Conservation (phyloP, 1,284 basidiomycete genomes). For the Melampsora americana region DNA sequence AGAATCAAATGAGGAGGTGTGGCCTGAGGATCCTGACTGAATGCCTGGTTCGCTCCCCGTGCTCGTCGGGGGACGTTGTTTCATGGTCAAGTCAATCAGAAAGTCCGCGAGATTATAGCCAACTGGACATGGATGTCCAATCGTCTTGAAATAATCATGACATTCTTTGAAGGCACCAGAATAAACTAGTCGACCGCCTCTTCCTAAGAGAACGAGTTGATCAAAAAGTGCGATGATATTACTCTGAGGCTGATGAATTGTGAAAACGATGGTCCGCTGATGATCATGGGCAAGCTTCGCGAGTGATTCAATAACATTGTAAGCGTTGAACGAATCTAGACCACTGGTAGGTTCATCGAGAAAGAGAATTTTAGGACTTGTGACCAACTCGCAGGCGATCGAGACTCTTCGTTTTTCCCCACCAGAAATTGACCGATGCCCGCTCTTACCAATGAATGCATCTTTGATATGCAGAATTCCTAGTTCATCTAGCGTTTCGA, state of each 20-base stretch:
- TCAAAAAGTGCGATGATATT: constrained; percentile 96
- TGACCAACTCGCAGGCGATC: constrained; percentile 97
- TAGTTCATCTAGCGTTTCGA: constrained; percentile 93
- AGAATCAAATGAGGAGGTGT: neutral
- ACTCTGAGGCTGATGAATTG: constrained; percentile 96
- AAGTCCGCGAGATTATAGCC: constrained; percentile 97
- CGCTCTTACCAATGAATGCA: constrained; percentile 79
- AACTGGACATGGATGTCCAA: constrained; percentile 80
- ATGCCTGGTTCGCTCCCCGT: neutral
- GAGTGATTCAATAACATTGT: constrained; percentile 85
- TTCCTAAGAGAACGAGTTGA: constrained; percentile 77
- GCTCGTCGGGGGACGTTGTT: constrained; percentile 13
- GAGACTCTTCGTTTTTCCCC: constrained; percentile 93
- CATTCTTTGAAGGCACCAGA: constrained; percentile 72
- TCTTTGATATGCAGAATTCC: constrained; percentile 89
- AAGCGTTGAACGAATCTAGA: constrained; percentile 90
- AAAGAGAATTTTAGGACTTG: constrained; percentile 89
- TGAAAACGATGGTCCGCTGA: constrained; percentile 93
- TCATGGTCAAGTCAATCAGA: constrained; percentile 64
- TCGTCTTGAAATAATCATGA: constrained; percentile 72
- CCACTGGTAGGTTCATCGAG: constrained; percentile 95
- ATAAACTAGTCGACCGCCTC: constrained; percentile 72
- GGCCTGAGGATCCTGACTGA: neutral
- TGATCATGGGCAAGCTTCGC: constrained; percentile 80
- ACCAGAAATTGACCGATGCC: constrained; percentile 81